Evolutionary conservation across 2,329 filamentous ascomycete genomes (phyloP).

Genomic region (Trichoderma afroharzianum): DNA sequence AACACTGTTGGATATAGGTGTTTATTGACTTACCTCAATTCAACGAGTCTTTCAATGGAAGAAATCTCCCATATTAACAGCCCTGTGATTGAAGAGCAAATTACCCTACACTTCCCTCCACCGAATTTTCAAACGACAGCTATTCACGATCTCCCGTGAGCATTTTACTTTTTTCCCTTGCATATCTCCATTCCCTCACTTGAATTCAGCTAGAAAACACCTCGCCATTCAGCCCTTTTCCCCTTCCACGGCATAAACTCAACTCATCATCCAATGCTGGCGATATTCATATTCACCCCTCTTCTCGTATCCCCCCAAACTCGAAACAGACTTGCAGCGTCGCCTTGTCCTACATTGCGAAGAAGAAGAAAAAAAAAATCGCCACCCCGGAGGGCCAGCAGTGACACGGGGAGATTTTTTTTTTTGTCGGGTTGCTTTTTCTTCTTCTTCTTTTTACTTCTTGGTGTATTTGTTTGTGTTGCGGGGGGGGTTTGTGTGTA

Average conservation of each 20-base stretch:
- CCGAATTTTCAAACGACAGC: neutral
- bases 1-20: neutral
- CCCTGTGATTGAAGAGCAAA: neutral
- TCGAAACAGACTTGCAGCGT: constrained; percentile 17
- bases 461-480: neutral
- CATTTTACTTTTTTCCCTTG: neutral
- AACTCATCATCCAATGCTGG: neutral
- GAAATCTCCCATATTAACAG: neutral
- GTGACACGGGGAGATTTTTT: neutral
- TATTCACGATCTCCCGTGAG: neutral
- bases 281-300: neutral
- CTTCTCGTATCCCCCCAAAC: constrained; percentile 3
- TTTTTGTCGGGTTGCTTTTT: neutral
- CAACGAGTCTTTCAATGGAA: neutral
- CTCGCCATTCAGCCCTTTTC: neutral
- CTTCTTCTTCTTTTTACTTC: neutral
- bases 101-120: neutral
- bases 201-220: neutral
- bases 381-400: neutral
- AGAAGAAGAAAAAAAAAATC: too few species aligned
- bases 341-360: constrained; percentile 1
- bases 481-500: neutral
- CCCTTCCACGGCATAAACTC: neutral
- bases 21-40: neutral
- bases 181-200: neutral